Base-by-base conservation (phyloP, 805 yeast genomes). In the Candida cerambycidarum region DNA sequence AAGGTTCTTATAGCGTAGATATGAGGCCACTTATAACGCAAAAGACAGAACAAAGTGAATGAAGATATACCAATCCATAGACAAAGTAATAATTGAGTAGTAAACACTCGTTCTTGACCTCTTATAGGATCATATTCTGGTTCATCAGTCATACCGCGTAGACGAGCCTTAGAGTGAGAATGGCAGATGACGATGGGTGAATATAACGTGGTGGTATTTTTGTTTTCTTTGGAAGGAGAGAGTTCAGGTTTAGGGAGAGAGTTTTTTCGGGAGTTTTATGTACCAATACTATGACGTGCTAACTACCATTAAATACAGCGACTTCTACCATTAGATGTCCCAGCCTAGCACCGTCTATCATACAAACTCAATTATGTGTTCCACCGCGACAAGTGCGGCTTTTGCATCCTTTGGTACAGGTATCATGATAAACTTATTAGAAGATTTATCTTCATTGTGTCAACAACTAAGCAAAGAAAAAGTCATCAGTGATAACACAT, bases 1-100 rank as follows among this genome's bases (percentile, higher is more conserved):
- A 76, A 63, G 10, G 83, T 73, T 43, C 85, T 51, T 9, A 79
- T 73, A 11, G 82, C 79, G 52, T 78, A 79, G 43, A 79, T 67
- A 44, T 78, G 72, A 8, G 84, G 84, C 67, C 82, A 76, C 46
- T 69, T 66, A 49, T 72, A 72, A 39, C 85, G 59, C 23, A 75
- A 59, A 24, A 75, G 48, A 48, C 84, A 79, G 54, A 79, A 79
- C 16, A 72, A 51, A 10, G 70, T 38, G 45, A 79, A 76, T 18
- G 78, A 67, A 9, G 67, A 45, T 6, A 65, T 25, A 0, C 84
- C 84, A n/a, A 73, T 55, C 36, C 67, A 54, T 2, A 72, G 53
- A 46, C 82, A 78, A 30, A 79, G 63, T 44, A 66, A 62, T 38
- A 79, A 59, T 54, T 79, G 85, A 11, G 80, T 76, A 37, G 69